Conservation (phyloP, 2,329 filamentous ascomycete genomes). For the Graphilbum ipis-grandicollis region DNA sequence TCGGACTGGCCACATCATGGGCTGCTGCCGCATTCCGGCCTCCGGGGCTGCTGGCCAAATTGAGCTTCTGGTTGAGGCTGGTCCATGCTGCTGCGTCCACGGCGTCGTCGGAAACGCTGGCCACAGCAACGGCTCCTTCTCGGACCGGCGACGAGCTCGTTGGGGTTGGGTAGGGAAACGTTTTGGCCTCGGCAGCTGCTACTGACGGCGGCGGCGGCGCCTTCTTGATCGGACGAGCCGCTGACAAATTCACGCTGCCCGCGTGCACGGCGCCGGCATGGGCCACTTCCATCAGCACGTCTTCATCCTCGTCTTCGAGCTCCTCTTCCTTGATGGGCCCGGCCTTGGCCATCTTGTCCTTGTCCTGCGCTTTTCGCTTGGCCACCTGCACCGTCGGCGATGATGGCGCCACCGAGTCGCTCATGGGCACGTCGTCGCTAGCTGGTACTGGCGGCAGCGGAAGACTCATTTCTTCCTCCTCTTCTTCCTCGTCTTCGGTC, state of each 20-base stretch:
- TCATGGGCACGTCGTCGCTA: conserved; percentile 49
- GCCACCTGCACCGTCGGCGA: conserved; percentile 71
- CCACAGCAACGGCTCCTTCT: too few species aligned
- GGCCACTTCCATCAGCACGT: conserved; percentile 72
- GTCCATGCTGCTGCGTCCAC: conserved; percentile 82
- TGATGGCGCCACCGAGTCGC: conserved; percentile 57
- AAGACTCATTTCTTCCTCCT: conserved; percentile 32
- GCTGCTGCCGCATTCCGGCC: background rate
- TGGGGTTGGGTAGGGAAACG: conserved; percentile 46
- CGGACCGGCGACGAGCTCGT: conserved; percentile 65
- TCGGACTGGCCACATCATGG: too few species aligned
- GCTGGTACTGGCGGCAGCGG: conserved; percentile 4
- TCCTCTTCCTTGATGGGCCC: too few species aligned
- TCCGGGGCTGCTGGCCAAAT: conserved; percentile 44
- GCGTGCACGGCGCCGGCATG: conserved; percentile 53
- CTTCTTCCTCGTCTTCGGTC: conserved; percentile 30
- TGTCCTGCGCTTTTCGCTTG: conserved; percentile 42
- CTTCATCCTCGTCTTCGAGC: conserved; percentile 45
- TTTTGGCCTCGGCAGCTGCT: too few species aligned
- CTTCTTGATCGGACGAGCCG: conserved; percentile 58
- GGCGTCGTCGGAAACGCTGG: too few species aligned
- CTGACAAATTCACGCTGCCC: conserved; percentile 69
- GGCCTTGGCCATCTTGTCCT: background rate
- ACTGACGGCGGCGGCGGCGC: too few species aligned
- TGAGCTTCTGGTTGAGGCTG: conserved; percentile 67